phyloP scores from a whole-genome alignment of 2,329 filamentous ascomycete genomes.

The Hirsutella rhossiliensis region DNA sequence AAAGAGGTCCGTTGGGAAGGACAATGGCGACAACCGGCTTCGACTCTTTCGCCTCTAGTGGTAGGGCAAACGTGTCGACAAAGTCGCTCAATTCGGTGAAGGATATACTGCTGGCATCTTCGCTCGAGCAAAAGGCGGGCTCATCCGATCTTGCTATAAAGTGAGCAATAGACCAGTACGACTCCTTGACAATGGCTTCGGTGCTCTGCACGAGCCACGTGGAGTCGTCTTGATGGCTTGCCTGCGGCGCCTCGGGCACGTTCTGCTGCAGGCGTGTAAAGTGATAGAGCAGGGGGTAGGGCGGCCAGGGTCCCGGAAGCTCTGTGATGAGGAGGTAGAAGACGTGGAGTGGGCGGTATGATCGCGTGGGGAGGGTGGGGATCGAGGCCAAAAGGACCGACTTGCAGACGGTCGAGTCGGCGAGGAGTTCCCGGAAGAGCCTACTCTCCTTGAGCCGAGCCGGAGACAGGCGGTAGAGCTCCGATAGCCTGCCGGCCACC shows the following conservation, averaged over 20 bases:
- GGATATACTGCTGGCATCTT: not conserved
- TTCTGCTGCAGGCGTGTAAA: constrained; percentile 1
- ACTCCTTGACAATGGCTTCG: constrained; percentile 1
- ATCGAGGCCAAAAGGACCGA: constrained; percentile 2
- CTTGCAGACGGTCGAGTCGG: not conserved
- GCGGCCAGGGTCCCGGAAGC: constrained; percentile 1
- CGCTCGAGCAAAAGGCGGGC: not conserved
- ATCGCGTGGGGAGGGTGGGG: not conserved
- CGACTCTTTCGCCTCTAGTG: not conserved
- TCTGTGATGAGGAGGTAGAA: constrained; percentile 3
- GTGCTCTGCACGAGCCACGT: constrained; percentile 1
- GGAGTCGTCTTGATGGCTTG: constrained; percentile 1
- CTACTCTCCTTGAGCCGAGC: not conserved
- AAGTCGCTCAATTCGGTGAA: constrained; percentile 1
- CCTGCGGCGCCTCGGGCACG: not conserved
- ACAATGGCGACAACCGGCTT: constrained; percentile 5
- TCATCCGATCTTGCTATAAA: not conserved
- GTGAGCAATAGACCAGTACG: not conserved
- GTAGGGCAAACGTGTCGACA: constrained; percentile 1
- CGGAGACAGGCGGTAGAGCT: not conserved
- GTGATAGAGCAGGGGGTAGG: constrained; percentile 1
- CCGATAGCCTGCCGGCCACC: not conserved
- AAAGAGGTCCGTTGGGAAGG: constrained; percentile 7
- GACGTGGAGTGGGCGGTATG: constrained; percentile 4
- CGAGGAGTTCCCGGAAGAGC: not conserved